Base-by-base conservation (phyloP, 306 rosid genomes). In the Alnus glutinosa region DNA sequence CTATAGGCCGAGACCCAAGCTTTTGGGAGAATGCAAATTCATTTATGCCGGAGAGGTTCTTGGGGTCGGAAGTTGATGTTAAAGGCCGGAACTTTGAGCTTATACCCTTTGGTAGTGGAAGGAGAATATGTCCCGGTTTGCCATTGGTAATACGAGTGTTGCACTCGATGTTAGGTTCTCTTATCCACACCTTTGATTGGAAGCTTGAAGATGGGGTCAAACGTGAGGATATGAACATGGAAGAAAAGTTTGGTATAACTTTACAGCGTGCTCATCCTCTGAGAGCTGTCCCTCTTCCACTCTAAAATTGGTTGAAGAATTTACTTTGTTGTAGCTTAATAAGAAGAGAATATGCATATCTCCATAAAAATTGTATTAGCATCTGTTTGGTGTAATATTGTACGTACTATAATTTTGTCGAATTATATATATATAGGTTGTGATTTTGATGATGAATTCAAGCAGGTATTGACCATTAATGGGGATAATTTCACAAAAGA, bases 181-280 rank as follows among this genome's bases (percentile, higher is more conserved):
- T 91, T 1, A 36, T 89, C 36, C 87, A 89, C 75, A 76, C 61
- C 9, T 89, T 89, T 83, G 88, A 87, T 74, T 92, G 94, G 97
- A 87, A 83, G 73, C 90, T 89, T 66, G 90, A 82, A 36, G 80
- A 77, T 55, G 79, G 82, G 16, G 32, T 74, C 54, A 34, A 69
- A 15, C 73, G 86, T 16, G 68, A 81, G 30, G 86, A 78, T 9
- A 19, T 92, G 85, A 78, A 85, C 59, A 73, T 88, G 85, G 89
- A 90, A 10, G 94, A 87, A 3, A 89, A 87, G 58, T 69, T 78
- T 80, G 90, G 92, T 0, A 52, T 90, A 46, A 80, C 85, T 4
- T 37, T 85, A 54, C 85, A 80, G 49, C 83, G 85, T 77, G 79
- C 90, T 36, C 74, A 73, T 11, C 87, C 92, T 0, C 75, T 90